These are phyloP conservation scores for Misopates orontium DNA, from an alignment of 257 asterid genomes.

Conservation along the genomic window DNA sequence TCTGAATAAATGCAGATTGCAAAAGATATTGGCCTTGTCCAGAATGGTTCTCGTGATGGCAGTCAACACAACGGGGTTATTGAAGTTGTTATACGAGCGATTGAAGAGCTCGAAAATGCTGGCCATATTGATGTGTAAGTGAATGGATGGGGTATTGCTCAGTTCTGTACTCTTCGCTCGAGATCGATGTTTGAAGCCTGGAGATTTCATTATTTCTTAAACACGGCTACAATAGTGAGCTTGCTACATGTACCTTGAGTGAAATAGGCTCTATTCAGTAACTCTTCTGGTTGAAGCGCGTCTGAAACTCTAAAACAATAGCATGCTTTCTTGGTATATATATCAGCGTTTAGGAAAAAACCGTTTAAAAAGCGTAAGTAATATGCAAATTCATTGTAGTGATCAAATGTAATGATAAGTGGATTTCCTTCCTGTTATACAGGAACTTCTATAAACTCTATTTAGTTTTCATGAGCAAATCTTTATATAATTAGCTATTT, in stretches of 20 bases:
- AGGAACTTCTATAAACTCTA: no score
- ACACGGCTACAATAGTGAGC: constrained; percentile 86
- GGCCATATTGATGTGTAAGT: constrained; percentile 62
- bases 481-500: no score
- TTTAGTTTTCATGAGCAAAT: no score
- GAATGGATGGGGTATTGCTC: constrained; percentile 96
- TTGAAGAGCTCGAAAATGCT: constrained; percentile 65
- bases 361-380: no score
- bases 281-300: no score
- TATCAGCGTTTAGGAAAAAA: no score
- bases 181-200: constrained; percentile 92
- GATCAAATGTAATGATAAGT: no score
- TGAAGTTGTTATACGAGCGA: constrained; percentile 81
- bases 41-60: constrained; percentile 27
- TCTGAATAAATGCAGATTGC: constrained; percentile 59
- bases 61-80: constrained; percentile 44
- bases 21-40: constrained; percentile 61
- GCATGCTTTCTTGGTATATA: no score
- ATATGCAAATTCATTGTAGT: no score
- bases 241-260: constrained; percentile 23
- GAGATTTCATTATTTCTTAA: constrained; percentile 94
- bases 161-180: constrained; percentile 85
- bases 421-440: no score
- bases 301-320: no score
- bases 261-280: no score